Percentiles rank a stretch among this genome's conserved stretches.
These are phyloP conservation scores for Ambrosia hybrid DNA, from an alignment of 140 eudicot species.

Conservation along the genomic window DNA sequence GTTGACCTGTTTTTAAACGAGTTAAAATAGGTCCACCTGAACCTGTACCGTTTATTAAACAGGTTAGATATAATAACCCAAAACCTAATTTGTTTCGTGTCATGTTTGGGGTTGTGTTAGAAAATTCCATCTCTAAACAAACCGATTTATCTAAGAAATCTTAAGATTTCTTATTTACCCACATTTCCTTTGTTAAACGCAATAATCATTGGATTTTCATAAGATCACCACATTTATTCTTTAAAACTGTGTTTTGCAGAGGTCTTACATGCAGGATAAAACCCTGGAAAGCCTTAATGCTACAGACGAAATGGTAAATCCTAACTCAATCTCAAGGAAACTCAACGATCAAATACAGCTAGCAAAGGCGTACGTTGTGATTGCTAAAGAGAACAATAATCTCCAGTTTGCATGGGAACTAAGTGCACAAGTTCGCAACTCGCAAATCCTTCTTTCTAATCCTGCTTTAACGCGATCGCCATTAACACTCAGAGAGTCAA, in stretches of 20 bases:
- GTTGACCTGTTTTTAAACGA: too few species aligned
- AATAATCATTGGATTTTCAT: neutral
- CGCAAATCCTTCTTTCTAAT: conserved; percentile 66
- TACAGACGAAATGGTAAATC: conserved; percentile 62
- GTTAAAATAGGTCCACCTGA: too few species aligned
- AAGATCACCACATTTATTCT: neutral
- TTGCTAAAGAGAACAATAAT: conserved; percentile 71
- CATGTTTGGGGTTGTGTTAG: too few species aligned
- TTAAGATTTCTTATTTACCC: neutral
- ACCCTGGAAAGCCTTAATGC: conserved; percentile 49
- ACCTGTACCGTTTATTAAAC: too few species aligned
- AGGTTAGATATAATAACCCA: too few species aligned
- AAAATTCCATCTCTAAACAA: too few species aligned
- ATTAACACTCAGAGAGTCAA: conserved; percentile 48
- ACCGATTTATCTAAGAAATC: neutral
- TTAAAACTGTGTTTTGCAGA: conserved; percentile 29
- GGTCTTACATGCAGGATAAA: conserved; percentile 31
- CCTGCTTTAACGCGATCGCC: conserved; percentile 60
- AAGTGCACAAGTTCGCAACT: conserved; percentile 67
- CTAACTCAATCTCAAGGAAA: conserved; percentile 54
- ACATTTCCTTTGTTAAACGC: neutral
- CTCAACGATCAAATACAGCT: conserved; percentile 61
- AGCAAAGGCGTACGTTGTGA: conserved; percentile 60
- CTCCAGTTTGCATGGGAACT: conserved; percentile 76
- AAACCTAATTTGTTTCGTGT: too few species aligned